Evolutionary conservation across 2,329 filamentous ascomycete genomes (phyloP).

Genomic region (Cordyceps javanica): DNA sequence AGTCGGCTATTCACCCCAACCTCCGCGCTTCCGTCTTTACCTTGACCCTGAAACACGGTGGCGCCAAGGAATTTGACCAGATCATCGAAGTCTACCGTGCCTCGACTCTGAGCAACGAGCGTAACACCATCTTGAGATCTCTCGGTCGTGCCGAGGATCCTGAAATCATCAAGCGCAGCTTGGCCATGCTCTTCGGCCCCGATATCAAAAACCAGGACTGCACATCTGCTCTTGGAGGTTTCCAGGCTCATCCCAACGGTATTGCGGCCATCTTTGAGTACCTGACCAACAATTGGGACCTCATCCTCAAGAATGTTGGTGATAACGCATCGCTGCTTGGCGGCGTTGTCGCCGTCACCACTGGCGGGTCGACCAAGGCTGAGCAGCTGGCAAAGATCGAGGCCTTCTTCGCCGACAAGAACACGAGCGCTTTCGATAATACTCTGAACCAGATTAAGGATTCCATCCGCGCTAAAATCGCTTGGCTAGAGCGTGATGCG

Average conservation of each 20-base stretch:
- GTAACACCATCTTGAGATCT: conserved; percentile 80
- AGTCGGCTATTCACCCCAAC: conserved; percentile 82
- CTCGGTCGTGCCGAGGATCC: conserved; percentile 74
- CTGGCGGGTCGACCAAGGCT: conserved; percentile 69
- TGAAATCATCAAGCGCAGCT: conserved; percentile 73
- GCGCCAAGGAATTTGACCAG: conserved; percentile 61
- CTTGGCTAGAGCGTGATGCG: conserved; percentile 71
- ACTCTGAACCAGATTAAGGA: conserved; percentile 87
- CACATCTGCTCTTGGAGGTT: conserved; percentile 76
- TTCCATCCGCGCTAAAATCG: conserved; percentile 74
- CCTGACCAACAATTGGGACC: conserved; percentile 86
- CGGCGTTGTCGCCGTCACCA: conserved; percentile 75
- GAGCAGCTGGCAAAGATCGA: conserved; percentile 72
- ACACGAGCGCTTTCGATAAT: conserved; percentile 80
- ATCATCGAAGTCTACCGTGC: conserved; percentile 69
- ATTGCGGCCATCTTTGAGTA: conserved; percentile 76
- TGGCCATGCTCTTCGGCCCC: conserved; percentile 66
- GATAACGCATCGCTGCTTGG: conserved; percentile 84
- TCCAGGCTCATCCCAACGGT: conserved; percentile 71
- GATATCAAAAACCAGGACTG: conserved; percentile 93
- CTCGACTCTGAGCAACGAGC: conserved; percentile 67
- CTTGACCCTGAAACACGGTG: conserved; percentile 77
- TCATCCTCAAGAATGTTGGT: conserved; percentile 71
- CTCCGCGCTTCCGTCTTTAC: conserved; percentile 81
- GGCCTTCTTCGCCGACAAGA: conserved; percentile 74